Percentiles rank a stretch among this genome's conserved stretches.
These are phyloP conservation scores for Exobasidium cylindrosporum DNA, from an alignment of 1,284 basidiomycete genomes.

Conservation along the genomic window DNA sequence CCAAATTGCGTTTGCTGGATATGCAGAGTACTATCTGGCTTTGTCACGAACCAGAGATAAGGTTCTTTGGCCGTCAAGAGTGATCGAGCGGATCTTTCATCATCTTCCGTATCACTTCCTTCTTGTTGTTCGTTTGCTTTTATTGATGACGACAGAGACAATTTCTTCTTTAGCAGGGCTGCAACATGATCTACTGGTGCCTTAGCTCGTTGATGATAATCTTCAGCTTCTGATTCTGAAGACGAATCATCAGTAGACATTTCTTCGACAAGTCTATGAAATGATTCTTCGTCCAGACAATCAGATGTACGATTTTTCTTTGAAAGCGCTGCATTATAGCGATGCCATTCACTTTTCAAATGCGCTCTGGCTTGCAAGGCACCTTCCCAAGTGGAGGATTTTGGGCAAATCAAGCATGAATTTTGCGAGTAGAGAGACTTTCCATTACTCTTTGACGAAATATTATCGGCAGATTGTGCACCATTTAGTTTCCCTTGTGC, in stretches of 20 bases:
- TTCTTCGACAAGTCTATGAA: constrained; percentile 33
- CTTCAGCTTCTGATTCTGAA: constrained; percentile 4
- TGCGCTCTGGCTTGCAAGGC: constrained; percentile 81
- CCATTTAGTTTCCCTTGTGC: neutral
- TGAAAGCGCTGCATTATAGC: constrained; percentile 80
- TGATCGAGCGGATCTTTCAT: neutral
- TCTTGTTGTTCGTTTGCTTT: neutral
- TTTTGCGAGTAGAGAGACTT: neutral
- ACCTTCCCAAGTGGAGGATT: constrained; percentile 65
- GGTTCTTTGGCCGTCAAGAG: constrained; percentile 1
- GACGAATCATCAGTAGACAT: constrained; percentile 20
- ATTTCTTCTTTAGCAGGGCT: neutral
- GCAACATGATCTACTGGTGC: constrained; percentile 3
- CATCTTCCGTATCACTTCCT: constrained; percentile 2
- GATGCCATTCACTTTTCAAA: constrained; percentile 94
- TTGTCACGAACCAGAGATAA: constrained; percentile 4
- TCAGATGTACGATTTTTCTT: constrained; percentile 1
- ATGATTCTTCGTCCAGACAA: constrained; percentile 12
- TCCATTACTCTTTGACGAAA: neutral
- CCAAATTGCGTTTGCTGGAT: constrained; percentile 78
- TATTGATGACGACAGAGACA: neutral
- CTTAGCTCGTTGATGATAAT: neutral
- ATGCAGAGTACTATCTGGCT: neutral
- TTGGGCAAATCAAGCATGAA: constrained; percentile 40
- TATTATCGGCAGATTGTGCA: neutral